Conservation (phyloP, 2,329 filamentous ascomycete species). For the Plectosphaerella plurivora region DNA sequence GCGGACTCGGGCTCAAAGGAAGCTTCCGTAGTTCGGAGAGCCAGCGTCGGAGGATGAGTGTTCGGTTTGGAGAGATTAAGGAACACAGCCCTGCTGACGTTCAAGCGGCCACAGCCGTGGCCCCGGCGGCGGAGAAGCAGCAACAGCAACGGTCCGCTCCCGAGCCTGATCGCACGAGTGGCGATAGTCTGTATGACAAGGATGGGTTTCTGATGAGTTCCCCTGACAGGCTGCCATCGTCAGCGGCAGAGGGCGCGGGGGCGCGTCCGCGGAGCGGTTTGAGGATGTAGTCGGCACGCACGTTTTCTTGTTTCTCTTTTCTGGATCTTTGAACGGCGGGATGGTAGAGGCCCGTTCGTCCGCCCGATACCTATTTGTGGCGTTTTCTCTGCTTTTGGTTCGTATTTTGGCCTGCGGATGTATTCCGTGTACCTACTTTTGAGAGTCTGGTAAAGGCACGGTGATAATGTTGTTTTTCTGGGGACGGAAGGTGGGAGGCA, state of each 20-base stretch:
- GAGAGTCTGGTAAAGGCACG: no score
- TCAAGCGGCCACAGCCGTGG: slow-evolving; percentile 6
- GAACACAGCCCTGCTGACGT: slow-evolving; percentile 23
- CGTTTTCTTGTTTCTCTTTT: background rate
- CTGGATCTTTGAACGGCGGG: background rate
- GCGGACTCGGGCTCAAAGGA: background rate
- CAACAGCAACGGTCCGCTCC: background rate
- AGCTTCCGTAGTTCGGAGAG: slow-evolving; percentile 5
- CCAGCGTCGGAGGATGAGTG: slow-evolving; percentile 7
- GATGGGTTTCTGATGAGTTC: slow-evolving; percentile 40
- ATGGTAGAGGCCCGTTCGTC: background rate
- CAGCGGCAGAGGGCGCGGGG: background rate
- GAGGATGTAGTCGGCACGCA: slow-evolving; percentile 17
- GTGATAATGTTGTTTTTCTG: no score
- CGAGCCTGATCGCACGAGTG: slow-evolving; percentile 17
- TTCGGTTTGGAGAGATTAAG: slow-evolving; percentile 15
- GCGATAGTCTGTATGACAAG: slow-evolving; percentile 38
- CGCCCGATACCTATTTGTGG: background rate
- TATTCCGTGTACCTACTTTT: no score
- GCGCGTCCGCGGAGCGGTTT: slow-evolving; percentile 13
- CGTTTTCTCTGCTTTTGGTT: background rate
- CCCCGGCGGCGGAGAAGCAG: slow-evolving; percentile 10
- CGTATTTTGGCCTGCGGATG: no score
- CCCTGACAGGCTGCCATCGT: slow-evolving; percentile 26
- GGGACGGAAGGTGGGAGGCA: no score